These are phyloP conservation scores for Echinosophora koreensis DNA, from an alignment of 306 rosid genomes.

Conservation along the genomic window DNA sequence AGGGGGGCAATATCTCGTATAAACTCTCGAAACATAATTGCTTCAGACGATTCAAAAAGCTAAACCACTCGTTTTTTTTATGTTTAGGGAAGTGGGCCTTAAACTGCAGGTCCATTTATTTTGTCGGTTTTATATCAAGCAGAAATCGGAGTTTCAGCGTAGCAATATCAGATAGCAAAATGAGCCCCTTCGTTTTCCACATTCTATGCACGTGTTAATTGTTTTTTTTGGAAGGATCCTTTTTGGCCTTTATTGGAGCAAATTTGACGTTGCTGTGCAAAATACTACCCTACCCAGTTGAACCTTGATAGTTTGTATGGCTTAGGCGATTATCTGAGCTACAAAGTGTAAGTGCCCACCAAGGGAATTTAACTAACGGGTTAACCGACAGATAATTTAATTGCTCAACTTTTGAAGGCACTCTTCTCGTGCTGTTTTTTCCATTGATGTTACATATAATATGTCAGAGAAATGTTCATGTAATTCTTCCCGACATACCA, in stretches of 20 bases:
- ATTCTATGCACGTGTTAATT: no score
- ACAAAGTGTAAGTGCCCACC: no score
- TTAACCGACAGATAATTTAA: background rate
- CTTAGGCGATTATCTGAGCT: background rate
- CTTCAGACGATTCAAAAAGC: background rate
- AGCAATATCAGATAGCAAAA: no score
- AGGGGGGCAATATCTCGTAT: no score
- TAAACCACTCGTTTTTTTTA: background rate
- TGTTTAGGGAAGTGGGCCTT: background rate
- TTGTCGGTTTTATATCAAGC: background rate
- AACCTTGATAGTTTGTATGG: no score
- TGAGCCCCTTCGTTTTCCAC: no score
- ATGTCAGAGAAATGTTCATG: background rate
- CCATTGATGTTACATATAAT: background rate
- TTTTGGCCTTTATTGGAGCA: background rate
- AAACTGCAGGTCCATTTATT: background rate
- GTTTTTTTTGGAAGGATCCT: no score
- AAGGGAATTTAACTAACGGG: no score
- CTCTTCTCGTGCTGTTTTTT: background rate
- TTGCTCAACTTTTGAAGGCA: background rate
- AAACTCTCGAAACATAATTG: background rate
- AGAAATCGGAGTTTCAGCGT: background rate
- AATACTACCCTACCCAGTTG: background rate
- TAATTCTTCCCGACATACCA: conserved; percentile 18
- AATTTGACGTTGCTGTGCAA: background rate